phyloP scores from a whole-genome alignment of 2,329 filamentous ascomycete species.

The Trichoderma sp. region DNA sequence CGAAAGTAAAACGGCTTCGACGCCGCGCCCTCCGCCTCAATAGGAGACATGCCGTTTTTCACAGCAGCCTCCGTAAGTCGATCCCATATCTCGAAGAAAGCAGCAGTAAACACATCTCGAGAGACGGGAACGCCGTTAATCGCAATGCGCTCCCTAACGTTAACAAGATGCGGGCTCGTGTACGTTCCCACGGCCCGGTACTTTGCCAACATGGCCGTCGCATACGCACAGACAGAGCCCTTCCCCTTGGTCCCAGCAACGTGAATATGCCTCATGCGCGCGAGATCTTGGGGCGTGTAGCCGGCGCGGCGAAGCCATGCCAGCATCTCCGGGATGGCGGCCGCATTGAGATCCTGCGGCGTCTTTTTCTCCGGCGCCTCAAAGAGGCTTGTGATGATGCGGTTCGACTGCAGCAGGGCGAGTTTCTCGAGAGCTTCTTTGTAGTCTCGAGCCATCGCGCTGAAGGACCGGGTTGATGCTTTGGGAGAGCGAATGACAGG shows the following conservation, averaged over 20 bases:
- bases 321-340: slow-evolving; percentile 77
- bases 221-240: slow-evolving; percentile 80
- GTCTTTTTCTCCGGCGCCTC: slow-evolving; percentile 38
- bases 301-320: slow-evolving; percentile 74
- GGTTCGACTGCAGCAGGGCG: slow-evolving; percentile 76
- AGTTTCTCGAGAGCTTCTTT: slow-evolving; percentile 70
- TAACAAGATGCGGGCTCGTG: slow-evolving; percentile 81
- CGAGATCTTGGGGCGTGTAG: slow-evolving; percentile 54
- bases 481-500: background rate
- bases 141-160: slow-evolving; percentile 79
- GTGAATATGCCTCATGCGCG: slow-evolving; percentile 60
- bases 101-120: slow-evolving; percentile 65
- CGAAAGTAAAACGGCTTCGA: slow-evolving; percentile 90
- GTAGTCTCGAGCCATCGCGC: slow-evolving; percentile 40
- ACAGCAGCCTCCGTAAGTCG: slow-evolving; percentile 42
- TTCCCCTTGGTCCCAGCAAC: slow-evolving; percentile 95
- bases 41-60: slow-evolving; percentile 33
- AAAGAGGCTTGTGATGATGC: slow-evolving; percentile 57
- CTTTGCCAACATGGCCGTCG: slow-evolving; percentile 69
- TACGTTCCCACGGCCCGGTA: slow-evolving; percentile 65
- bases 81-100: slow-evolving; percentile 86
- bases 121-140: slow-evolving; percentile 70
- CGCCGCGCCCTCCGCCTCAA: slow-evolving; percentile 50
- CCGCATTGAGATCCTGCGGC: slow-evolving; percentile 58
- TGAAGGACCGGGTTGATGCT: background rate